Base-by-base conservation (phyloP, 2,329 filamentous ascomycete genomes). In the Phialophora expanda region DNA sequence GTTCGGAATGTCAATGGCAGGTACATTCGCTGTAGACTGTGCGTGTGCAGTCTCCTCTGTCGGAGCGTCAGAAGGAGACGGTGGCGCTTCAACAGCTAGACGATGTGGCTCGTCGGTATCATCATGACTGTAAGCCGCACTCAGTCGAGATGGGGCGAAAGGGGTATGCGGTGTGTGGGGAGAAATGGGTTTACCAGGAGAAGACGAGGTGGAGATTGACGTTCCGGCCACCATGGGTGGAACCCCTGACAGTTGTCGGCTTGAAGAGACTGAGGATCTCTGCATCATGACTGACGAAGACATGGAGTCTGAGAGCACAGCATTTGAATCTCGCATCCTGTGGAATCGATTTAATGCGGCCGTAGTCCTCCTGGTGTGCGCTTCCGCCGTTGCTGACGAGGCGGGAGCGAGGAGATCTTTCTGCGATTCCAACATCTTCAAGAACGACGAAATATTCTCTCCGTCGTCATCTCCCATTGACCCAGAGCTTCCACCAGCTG, bases 121-220 rank as follows among this genome's bases (percentile, higher is more conserved):
- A 54, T 73, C 75, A 48, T 78, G 78, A 60, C 81, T 78, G 73
- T 92, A 90, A 70, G 92, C 90, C 51, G 95, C 92, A 74, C 92
- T 96, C 24, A 99, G 81, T n/a, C 95, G 87, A 7, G 93, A 97
- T 22, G 94, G 94, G 30, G 98, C 92, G 11, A 93, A 93, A 3
- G 95, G 95, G 0, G 93, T 96, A 74, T 98, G 93, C 1, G 93
- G 92, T 0, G 92, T 97, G 74, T 94, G 92, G 9, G 91, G 93
- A 2, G 92, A 97, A 20, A 96, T 86, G 0, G 93, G 92, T 73
- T 97, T 97, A 64, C 90, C 92, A 1, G 93, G 93, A 9, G 93
- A 97, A 0, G 93, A 94, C 0, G 92, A 94, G 11, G 89, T 89
- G 3, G 93, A 97, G 70, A 92, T 83, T 0, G 91, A 92, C 4